Base-by-base conservation (phyloP, 495 filamentous ascomycete species). In the Hyaloscypha hepaticicola region DNA sequence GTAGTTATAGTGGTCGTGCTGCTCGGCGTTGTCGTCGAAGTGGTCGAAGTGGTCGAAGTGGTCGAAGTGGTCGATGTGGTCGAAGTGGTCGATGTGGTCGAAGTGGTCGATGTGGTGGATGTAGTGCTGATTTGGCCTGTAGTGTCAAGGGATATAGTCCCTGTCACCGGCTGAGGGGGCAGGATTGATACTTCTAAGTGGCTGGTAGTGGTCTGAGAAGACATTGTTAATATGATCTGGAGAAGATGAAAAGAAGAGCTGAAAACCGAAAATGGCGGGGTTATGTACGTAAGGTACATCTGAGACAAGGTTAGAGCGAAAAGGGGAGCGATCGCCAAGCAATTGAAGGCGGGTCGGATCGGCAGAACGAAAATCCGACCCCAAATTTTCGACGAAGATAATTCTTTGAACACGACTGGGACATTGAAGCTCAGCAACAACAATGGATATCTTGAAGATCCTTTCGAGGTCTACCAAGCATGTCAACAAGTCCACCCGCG, bases 371-470 rank as follows among this genome's bases (percentile, higher is more conserved):
- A 45, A n/a, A 4, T 29, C 25, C 24, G 27, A 4, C 7, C 26
- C 4, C n/a, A 25, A 34, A 34, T 53, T 53, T 55, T 62, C 19
- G 50, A 25, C 25, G 21, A 24, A 53, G 16, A 25, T 25, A 53
- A 24, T 53, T 53, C 50, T 12, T 26, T 14, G 50, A 50, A 53
- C 50, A 53, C 9, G 25, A 4, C 38, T 33, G 38, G 38, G 38
- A 45, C 45, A 24, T 28, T 25, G 22, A 59, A 59, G 5, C n/a
- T 6, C 29, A 52, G 31, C 33, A 31, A 57, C 27, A 1, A 62
- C 52, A 22, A 88, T 88, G 86, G 86, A 90, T 73, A 83, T 88
- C 66, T 76, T 89, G 63, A 88, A 84, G 69, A 76, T 91, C 14
- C 78, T 91, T 60, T 87, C 88, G 19, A 79, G 87, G 58, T 87